Percentiles rank a stretch among this genome's conserved stretches.
These are phyloP conservation scores for Aspergillus fischeri DNA, from an alignment of 2,329 filamentous ascomycete genomes.

Conservation along the genomic window DNA sequence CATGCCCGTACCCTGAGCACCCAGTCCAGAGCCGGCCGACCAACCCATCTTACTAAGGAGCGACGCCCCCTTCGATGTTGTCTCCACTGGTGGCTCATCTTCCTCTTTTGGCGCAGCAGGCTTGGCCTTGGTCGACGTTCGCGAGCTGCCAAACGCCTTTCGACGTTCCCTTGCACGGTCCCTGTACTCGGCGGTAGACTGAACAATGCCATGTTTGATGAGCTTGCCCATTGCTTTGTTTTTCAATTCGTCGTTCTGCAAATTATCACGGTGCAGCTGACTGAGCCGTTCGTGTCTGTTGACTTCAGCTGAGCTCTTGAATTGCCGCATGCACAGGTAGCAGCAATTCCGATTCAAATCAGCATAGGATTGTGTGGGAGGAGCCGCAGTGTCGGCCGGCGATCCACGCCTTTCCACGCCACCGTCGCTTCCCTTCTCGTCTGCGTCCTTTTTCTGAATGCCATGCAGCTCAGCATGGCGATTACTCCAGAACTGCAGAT, in stretches of 20 bases:
- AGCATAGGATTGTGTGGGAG: slow-evolving; percentile 56
- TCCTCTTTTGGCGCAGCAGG: slow-evolving; percentile 27
- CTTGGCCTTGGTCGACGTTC: slow-evolving; percentile 16
- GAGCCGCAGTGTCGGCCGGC: slow-evolving; percentile 21
- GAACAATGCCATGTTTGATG: slow-evolving; percentile 38
- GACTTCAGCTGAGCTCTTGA: slow-evolving; percentile 52
- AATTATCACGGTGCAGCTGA: slow-evolving; percentile 53
- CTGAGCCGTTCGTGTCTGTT: slow-evolving; percentile 58
- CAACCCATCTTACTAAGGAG: slow-evolving; percentile 51
- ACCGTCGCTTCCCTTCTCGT: slow-evolving; percentile 19
- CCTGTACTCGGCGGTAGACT: slow-evolving; percentile 40
- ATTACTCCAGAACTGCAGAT: slow-evolving; percentile 68
- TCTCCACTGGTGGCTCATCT: slow-evolving; percentile 24
- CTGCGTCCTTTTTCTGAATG: slow-evolving; percentile 33
- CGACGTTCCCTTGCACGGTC: slow-evolving; percentile 46
- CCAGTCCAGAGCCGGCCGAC: slow-evolving; percentile 45
- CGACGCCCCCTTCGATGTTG: slow-evolving; percentile 47
- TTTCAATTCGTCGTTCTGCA: slow-evolving; percentile 48
- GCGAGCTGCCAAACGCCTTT: slow-evolving; percentile 39
- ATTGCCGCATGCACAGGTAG: slow-evolving; percentile 58
- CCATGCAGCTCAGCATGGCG: slow-evolving; percentile 65
- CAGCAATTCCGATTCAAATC: slow-evolving; percentile 57
- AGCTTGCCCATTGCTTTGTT: slow-evolving; percentile 39
- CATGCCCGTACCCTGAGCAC: slow-evolving; percentile 46
- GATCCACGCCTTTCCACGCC: slow-evolving; percentile 24